A percentile compares a stretch with the other conserved stretches of the same genome.
Conservation (phyloP, 768 basidiomycete genomes). For the Suillus discolor region DNA sequence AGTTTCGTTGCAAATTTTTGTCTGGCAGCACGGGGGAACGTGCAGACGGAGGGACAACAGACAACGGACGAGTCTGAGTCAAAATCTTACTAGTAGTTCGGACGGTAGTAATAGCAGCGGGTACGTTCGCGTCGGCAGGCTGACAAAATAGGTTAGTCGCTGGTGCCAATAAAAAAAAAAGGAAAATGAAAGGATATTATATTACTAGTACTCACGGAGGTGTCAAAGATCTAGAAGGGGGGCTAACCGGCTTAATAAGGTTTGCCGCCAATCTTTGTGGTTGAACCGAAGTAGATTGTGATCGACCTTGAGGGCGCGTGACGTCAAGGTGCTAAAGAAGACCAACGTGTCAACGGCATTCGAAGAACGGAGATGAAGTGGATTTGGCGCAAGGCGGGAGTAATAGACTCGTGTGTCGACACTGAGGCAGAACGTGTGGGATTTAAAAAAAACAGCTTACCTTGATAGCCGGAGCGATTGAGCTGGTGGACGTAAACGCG, state of each 20-base stretch:
- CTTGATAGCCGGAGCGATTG: constrained; percentile 22
- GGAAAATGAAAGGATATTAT: background rate
- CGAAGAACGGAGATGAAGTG: constrained; percentile 5
- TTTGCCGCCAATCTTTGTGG: background rate
- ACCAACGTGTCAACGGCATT: constrained; percentile 10
- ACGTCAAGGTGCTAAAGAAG: constrained; percentile 33
- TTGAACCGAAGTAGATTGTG: constrained; percentile 8
- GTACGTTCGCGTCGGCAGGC: no score
- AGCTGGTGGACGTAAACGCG: constrained; percentile 29
- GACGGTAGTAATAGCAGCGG: background rate
- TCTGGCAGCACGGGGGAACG: background rate
- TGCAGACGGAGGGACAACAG: background rate
- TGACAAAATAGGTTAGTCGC: constrained; percentile 14
- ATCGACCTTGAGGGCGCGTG: constrained; percentile 19
- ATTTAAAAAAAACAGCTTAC: constrained; percentile 17
- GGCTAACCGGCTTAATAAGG: background rate
- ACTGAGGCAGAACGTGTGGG: background rate
- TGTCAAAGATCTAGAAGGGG: constrained; percentile 3
- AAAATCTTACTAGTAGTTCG: background rate
- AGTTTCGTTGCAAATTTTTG: constrained; percentile 12
- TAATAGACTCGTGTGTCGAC: background rate
- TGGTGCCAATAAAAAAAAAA: background rate
- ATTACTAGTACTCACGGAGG: constrained; percentile 25
- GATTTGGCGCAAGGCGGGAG: background rate
- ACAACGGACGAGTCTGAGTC: background rate